Conservation (phyloP, 1,139 yeast species). For the Pichia sp. region DNA sequence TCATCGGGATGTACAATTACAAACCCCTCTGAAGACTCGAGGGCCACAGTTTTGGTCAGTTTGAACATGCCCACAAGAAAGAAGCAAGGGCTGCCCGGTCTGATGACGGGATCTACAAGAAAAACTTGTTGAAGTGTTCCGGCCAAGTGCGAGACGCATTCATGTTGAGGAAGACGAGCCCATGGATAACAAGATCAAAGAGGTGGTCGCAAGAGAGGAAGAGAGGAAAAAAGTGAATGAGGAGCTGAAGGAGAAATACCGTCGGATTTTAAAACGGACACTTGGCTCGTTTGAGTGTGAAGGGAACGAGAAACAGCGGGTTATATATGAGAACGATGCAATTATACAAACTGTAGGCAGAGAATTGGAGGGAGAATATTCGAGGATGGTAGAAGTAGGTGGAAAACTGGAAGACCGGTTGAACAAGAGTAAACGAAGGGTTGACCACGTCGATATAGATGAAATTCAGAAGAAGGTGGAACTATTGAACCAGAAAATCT, state of each 20-base stretch:
- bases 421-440: background rate
- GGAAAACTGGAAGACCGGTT: conserved; percentile 2
- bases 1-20: no score
- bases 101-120: no score
- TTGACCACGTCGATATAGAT: no score
- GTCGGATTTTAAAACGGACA: conserved; percentile 5
- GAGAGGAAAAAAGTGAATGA: conserved; percentile 1
- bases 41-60: no score
- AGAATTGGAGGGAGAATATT: conserved; percentile 3
- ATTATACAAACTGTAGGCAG: conserved; percentile 8
- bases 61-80: no score
- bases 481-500: conserved; percentile 35
- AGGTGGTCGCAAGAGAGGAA: conserved; percentile 5
- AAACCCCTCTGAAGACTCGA: no score
- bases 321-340: conserved; percentile 9
- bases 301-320: conserved; percentile 4
- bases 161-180: background rate
- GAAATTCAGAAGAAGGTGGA: conserved; percentile 32
- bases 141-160: no score
- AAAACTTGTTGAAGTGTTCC: no score
- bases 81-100: no score
- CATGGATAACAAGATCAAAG: conserved; percentile 7
- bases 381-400: conserved; percentile 2
- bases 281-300: conserved; percentile 3
- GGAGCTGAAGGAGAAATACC: conserved; percentile 7